These are phyloP conservation scores for Haplosporangium sp. DNA, from an alignment of 371 early-diverging fungal genomes.

Conservation along the genomic window DNA sequence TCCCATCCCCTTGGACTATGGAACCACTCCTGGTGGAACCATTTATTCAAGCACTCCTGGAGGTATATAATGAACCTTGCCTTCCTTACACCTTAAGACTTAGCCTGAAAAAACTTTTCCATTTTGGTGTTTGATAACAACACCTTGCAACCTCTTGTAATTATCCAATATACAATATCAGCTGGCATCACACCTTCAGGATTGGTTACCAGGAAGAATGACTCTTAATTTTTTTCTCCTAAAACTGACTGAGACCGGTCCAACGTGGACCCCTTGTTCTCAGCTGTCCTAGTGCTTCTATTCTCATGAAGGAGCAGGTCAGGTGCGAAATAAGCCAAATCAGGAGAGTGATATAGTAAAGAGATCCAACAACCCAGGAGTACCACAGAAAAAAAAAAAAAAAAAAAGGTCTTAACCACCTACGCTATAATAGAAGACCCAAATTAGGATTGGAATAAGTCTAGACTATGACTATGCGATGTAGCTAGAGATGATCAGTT, in stretches of 20 bases:
- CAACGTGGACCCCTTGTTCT: conserved; percentile 22
- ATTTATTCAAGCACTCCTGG: conserved; percentile 72
- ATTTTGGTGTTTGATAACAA: neutral
- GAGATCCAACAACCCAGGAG: neutral
- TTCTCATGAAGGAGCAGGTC: conserved; percentile 12
- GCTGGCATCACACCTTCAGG: neutral
- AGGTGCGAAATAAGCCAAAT: conserved; percentile 20
- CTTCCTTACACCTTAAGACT: neutral
- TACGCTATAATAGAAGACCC: neutral
- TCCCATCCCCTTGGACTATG: conserved; percentile 65
- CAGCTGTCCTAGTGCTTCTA: neutral
- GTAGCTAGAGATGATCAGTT: too few species aligned
- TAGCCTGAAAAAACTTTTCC: too few species aligned
- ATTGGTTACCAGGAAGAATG: conserved; percentile 11
- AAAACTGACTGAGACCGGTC: conserved; percentile 25
- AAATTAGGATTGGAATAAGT: neutral
- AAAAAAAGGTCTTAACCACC: neutral
- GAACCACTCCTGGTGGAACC: conserved; percentile 70
- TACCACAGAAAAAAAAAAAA: neutral
- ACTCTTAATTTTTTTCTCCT: conserved; percentile 7
- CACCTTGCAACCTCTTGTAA: neutral
- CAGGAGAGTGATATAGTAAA: conserved; percentile 10
- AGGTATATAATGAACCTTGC: conserved; percentile 52
- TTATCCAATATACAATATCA: neutral
- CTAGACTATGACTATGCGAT: neutral